Evolutionary conservation across 805 yeast genomes (phyloP).

Genomic region (Cyberlindnera petersonii): DNA sequence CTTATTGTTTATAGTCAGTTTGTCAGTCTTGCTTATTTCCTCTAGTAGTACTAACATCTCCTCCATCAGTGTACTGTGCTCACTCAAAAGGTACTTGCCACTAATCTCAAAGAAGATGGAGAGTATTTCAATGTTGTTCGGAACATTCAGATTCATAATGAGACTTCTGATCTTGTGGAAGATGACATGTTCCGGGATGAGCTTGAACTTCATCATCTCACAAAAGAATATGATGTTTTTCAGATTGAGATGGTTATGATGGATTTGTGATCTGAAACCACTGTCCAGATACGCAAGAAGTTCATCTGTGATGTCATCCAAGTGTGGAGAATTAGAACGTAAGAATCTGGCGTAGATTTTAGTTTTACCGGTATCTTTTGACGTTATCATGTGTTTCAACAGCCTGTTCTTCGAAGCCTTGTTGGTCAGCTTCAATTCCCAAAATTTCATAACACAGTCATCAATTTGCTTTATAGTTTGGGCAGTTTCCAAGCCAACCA

Average conservation of each 20-base stretch:
- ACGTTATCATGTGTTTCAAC: slow-evolving; percentile 49
- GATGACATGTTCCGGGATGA: slow-evolving; percentile 65
- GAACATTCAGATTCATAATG: slow-evolving; percentile 46
- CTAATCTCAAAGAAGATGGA: slow-evolving; percentile 68
- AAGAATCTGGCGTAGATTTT: slow-evolving; percentile 62
- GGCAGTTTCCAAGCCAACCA: slow-evolving; percentile 40
- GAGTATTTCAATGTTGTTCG: slow-evolving; percentile 64
- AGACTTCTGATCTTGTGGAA: slow-evolving; percentile 69
- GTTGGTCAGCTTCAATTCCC: slow-evolving; percentile 52
- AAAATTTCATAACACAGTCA: slow-evolving; percentile 42
- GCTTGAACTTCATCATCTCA: slow-evolving; percentile 72
- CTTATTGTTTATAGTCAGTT: slow-evolving; percentile 50
- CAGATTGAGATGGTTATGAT: slow-evolving; percentile 48
- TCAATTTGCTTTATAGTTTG: slow-evolving; percentile 48
- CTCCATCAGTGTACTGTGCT: slow-evolving; percentile 53
- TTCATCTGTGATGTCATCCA: slow-evolving; percentile 50
- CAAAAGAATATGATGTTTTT: slow-evolving; percentile 58
- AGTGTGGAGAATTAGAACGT: slow-evolving; percentile 48
- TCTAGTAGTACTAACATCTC: slow-evolving; percentile 59
- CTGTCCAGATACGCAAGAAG: slow-evolving; percentile 52
- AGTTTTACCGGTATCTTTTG: slow-evolving; percentile 42
- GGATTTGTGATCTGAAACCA: slow-evolving; percentile 58
- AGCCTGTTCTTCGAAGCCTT: slow-evolving; percentile 69
- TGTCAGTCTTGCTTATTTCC: slow-evolving; percentile 44
- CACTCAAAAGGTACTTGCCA: slow-evolving; percentile 62